phyloP scores from a whole-genome alignment of 176 grass and related monocot species.

The Eragrostis nindensis region DNA sequence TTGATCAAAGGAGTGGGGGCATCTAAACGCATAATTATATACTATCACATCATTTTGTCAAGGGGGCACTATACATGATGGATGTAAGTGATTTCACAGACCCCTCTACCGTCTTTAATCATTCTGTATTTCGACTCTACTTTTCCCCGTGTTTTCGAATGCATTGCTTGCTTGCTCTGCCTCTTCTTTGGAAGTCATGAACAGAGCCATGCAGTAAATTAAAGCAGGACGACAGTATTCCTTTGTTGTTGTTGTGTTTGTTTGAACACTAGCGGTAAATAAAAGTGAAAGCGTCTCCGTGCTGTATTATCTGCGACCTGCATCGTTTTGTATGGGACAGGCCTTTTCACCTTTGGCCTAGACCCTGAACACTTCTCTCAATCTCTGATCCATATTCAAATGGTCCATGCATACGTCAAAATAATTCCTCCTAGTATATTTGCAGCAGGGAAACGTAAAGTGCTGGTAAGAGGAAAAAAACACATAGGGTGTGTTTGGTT shows the following conservation, averaged over 20 bases:
- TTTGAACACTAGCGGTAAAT: background rate
- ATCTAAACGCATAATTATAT: slow-evolving; percentile 15
- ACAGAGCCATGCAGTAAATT: background rate
- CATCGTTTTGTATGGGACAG: background rate
- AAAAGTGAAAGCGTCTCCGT: background rate
- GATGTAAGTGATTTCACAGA: background rate
- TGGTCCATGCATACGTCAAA: background rate
- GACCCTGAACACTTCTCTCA: background rate
- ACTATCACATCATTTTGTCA: slow-evolving; percentile 29
- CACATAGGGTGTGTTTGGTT: no score
- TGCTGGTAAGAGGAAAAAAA: background rate
- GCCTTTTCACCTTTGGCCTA: background rate
- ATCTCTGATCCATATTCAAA: background rate
- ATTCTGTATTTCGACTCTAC: background rate
- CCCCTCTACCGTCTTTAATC: slow-evolving; percentile 18
- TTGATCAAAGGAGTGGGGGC: background rate
- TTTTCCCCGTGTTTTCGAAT: background rate
- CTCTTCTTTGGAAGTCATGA: background rate
- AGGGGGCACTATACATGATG: slow-evolving; percentile 3
- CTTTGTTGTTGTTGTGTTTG: background rate
- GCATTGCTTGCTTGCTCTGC: background rate
- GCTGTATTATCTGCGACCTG: background rate
- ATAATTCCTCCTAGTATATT: no score
- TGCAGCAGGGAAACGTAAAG: no score
- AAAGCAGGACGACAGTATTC: background rate